These are phyloP conservation scores for Rhododendron kiyosumense DNA, from an alignment of 148 eudicot genomes.

Conservation along the genomic window DNA sequence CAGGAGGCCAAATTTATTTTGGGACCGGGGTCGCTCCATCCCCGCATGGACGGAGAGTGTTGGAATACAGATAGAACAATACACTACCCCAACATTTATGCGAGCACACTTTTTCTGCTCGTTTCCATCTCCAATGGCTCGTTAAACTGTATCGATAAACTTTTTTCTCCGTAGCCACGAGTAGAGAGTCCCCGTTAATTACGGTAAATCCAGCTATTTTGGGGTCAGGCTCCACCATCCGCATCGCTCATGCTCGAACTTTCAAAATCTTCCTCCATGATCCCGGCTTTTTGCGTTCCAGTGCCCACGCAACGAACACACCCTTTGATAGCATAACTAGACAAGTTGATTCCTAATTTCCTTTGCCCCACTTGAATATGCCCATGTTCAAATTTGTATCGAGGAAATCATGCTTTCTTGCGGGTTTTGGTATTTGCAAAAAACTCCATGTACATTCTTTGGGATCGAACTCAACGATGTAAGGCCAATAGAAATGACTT, in stretches of 20 bases:
- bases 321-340: neutral
- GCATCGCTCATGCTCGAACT: neutral
- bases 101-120: neutral
- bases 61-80: neutral
- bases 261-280: neutral
- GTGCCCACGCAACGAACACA: neutral
- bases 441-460: no score
- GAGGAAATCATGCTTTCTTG: no score
- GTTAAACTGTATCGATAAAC: neutral
- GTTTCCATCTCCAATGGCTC: neutral
- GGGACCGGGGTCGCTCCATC: neutral
- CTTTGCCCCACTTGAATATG: neutral
- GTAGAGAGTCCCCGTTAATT: no score
- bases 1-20: no score
- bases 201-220: neutral
- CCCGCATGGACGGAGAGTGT: constrained; percentile 5
- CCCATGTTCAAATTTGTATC: neutral
- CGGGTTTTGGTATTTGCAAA: no score
- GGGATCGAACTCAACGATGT: no score
- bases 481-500: no score
- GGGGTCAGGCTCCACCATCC: neutral
- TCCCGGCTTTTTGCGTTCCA: neutral
- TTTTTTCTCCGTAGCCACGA: neutral
- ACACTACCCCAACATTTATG: neutral
- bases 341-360: neutral